These are phyloP conservation scores for Huntiella decipiens DNA, from an alignment of 2,329 filamentous ascomycete genomes.

Conservation along the genomic window DNA sequence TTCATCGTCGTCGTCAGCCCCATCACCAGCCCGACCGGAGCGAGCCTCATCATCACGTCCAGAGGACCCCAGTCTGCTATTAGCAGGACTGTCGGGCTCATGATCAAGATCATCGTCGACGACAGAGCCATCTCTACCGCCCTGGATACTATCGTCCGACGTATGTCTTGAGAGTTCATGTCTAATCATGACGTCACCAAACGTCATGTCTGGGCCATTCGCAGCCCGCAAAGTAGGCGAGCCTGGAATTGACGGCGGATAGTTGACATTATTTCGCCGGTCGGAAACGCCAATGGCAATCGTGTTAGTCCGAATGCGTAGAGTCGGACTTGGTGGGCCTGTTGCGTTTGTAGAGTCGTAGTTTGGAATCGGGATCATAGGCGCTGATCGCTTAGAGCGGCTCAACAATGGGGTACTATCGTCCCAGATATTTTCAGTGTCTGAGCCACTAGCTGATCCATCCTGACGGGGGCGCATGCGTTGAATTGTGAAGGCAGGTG, in stretches of 20 bases:
- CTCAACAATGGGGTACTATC: conserved; percentile 38
- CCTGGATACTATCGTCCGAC: conserved; percentile 9
- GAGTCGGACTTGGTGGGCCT: conserved; percentile 31
- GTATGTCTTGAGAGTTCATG: conserved; percentile 28
- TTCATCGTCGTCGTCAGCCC: conserved; percentile 41
- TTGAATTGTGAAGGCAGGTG: conserved; percentile 17
- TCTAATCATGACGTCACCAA: conserved; percentile 52
- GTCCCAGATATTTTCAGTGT: conserved; percentile 28
- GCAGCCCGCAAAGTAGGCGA: conserved; percentile 34
- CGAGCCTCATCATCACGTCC: conserved; percentile 31
- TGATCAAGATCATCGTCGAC: conserved; percentile 86
- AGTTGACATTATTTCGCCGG: conserved; percentile 41
- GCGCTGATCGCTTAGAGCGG: conserved; percentile 14
- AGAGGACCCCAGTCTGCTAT: conserved; percentile 4
- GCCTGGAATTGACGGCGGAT: conserved; percentile 48
- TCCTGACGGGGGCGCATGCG: conserved; percentile 11
- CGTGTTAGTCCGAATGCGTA: conserved; percentile 15
- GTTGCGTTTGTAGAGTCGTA: conserved; percentile 23
- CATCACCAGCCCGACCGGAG: conserved; percentile 17
- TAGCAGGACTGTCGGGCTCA: conserved; percentile 24
- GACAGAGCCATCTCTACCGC: conserved; percentile 21
- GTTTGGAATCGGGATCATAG: conserved; percentile 15
- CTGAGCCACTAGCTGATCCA: conserved; percentile 23
- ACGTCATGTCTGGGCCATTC: conserved; percentile 34
- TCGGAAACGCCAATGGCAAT: conserved; percentile 4